Percentiles rank a stretch among this genome's conserved stretches.
phyloP scores from a whole-genome alignment of 257 asterid species.

The Mitragyna speciosa region DNA sequence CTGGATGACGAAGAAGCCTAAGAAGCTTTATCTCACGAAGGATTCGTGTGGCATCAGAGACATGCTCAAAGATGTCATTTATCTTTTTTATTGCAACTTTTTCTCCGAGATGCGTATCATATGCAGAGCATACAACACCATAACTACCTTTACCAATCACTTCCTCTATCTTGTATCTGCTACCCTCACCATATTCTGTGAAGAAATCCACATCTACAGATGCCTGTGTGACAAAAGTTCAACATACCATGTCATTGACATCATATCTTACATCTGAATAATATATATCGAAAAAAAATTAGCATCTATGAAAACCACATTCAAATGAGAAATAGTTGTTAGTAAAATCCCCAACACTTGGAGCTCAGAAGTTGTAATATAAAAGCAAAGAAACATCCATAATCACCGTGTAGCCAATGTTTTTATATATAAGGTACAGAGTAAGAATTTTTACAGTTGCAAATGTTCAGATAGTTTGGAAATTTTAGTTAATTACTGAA shows the following conservation, averaged over 20 bases:
- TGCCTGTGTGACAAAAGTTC: conserved; percentile 46
- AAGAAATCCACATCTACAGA: conserved; percentile 79
- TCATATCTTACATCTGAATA: neutral
- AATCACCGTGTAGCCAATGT: neutral
- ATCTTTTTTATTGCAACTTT: conserved; percentile 95
- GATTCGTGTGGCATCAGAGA: conserved; percentile 94
- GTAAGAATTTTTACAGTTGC: neutral
- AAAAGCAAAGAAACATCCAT: neutral
- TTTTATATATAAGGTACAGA: neutral
- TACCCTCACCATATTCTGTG: conserved; percentile 96
- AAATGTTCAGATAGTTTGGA: neutral
- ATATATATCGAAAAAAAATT: neutral
- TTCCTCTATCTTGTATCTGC: conserved; percentile 88
- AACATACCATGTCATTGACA: conserved; percentile 15
- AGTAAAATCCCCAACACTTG: neutral
- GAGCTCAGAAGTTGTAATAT: neutral
- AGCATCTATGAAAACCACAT: neutral
- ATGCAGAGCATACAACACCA: conserved; percentile 96
- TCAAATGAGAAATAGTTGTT: neutral
- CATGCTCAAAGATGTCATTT: conserved; percentile 90
- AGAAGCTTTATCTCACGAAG: conserved; percentile 97
- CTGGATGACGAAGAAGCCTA: conserved; percentile 94
- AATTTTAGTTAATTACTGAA: neutral
- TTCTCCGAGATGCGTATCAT: conserved; percentile 81
- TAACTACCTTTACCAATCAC: conserved; percentile 98